Evolutionary conservation across 2,329 filamentous ascomycete species (phyloP), one percentile per base, ranked within the genome.

Genomic region (Chrysosporium keratinophilum): DNA sequence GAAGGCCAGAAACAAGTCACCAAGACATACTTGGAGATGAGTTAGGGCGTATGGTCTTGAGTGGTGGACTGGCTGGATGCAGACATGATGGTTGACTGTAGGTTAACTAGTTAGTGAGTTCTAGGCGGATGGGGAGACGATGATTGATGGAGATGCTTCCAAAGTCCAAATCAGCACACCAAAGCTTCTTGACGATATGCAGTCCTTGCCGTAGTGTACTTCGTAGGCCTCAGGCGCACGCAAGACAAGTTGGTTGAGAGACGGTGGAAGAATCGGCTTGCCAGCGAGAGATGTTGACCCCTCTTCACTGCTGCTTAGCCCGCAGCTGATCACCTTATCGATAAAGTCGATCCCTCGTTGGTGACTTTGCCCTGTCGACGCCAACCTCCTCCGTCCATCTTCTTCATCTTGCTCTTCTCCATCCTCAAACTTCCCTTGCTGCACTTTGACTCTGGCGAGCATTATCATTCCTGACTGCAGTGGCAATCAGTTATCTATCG

Each of bases 281-380:
- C 46, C 17, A 12, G 23, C 39, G 5, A 50, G 23, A 14, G 19
- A n/a, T 7, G 19, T 35, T 28, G 46, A 50, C 35, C 39, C 39
- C 47, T 19, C 20, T 39, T 49, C 33, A 23, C 35, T 12, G n/a
- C 9, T 41, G 15, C 15, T 44, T 35, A 51, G n/a, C 15, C 39
- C 19, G 12, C 33, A 44, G 50, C 33, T 53, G 50, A 53, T 46
- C 31, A 9, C 7, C 35, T 53, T 53, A 53, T 53, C 50, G 50
- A 53, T 53, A 47, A 6, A 43, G 20, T 23, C 15, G 17, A 11
- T 23, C 14, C 15, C 5, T 11, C 20, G 15, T 33, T 23, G 3
- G 11, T 15, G 7, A 10, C 11, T 5, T n/a, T n/a, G n/a, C 20
- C 37, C 2, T 37, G 20, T 15, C n/a, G 15, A 11, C 15, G 7